These are phyloP conservation scores for Kuraishia hungarica DNA, from an alignment of 805 yeast genomes.

Conservation along the genomic window DNA sequence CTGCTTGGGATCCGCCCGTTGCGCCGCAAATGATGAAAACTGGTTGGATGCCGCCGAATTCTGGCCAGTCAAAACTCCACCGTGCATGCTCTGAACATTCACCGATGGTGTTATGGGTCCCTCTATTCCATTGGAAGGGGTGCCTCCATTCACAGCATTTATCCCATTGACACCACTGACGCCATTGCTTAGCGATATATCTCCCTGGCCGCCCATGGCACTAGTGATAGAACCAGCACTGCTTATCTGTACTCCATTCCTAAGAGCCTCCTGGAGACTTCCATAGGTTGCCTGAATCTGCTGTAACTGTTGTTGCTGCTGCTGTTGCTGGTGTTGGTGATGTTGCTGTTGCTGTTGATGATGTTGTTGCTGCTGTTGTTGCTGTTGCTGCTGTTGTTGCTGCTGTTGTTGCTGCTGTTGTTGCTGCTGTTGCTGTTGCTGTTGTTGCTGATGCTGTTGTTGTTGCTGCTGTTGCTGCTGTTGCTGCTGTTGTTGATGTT, in stretches of 20 bases:
- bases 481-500: background rate
- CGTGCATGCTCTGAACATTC: background rate
- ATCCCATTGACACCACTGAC: background rate
- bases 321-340: background rate
- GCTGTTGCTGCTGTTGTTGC: background rate
- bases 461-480: background rate
- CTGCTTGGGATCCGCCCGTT: background rate
- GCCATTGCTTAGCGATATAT: background rate
- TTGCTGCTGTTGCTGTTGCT: background rate
- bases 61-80: background rate
- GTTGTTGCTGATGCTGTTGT: background rate
- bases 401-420: background rate
- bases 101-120: background rate
- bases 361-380: background rate
- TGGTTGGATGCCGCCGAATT: background rate
- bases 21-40: background rate
- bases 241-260: background rate
- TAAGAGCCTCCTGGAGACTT: background rate
- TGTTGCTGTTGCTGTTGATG: background rate
- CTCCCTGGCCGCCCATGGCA: background rate
- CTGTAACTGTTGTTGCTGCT: background rate
- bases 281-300: slow-evolving; percentile 3
- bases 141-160: background rate
- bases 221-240: background rate
- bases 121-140: background rate